Percentiles rank a stretch among this genome's conserved stretches.
Conservation (phyloP, 176 grass and related monocot genomes). For the Rhynchospora breviuscula region DNA sequence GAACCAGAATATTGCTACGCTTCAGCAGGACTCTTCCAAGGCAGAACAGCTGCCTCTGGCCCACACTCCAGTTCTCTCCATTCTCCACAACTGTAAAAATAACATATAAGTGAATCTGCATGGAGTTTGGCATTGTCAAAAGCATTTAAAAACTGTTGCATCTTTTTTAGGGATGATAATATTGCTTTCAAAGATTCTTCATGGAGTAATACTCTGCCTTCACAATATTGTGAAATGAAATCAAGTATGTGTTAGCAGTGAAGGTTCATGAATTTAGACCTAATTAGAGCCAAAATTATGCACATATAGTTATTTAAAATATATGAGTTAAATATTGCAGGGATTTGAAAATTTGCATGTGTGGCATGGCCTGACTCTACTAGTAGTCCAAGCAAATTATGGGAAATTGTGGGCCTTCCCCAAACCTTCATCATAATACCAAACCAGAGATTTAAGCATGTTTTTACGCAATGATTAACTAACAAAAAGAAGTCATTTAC, state of each 20-base stretch:
- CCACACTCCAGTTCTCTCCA: slow-evolving; percentile 95
- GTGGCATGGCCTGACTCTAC: not conserved
- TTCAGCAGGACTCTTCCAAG: slow-evolving; percentile 84
- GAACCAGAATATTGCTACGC: slow-evolving; percentile 67
- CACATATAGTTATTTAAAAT: not conserved
- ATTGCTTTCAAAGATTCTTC: not conserved
- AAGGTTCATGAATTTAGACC: not conserved
- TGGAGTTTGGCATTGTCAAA: slow-evolving; percentile 25
- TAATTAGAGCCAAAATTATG: not conserved
- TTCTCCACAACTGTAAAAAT: slow-evolving; percentile 67
- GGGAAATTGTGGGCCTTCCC: not conserved
- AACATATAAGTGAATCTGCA: not conserved
- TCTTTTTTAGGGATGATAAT: not conserved
- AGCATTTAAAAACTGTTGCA: not conserved
- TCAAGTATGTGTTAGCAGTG: not conserved
- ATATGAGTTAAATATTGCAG: not conserved
- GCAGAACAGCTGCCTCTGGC: slow-evolving; percentile 84
- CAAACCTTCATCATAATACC: not conserved
- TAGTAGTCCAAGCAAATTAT: not conserved
- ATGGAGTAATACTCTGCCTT: not conserved
- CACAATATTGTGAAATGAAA: not conserved
- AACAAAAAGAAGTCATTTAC: not conserved
- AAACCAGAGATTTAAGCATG: not conserved
- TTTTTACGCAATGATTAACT: not conserved
- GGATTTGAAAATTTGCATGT: not conserved